phyloP scores from a whole-genome alignment of 2,329 filamentous ascomycete genomes.

The Neoascochyta sp. region DNA sequence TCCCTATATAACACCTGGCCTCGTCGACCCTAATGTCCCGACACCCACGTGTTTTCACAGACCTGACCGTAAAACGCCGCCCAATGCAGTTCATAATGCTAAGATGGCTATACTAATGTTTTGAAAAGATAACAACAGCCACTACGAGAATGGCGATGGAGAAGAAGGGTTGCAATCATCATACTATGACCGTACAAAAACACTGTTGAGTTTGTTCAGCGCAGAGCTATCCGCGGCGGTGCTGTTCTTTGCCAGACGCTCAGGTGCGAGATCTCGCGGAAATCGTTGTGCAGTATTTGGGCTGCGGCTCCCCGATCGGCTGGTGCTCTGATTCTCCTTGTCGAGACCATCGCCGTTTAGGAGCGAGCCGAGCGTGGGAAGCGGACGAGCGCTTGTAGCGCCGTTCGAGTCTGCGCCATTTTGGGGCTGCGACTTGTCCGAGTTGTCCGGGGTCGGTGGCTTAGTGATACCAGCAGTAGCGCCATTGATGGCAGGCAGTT shows the following conservation, averaged over 20 bases:
- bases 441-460: slow-evolving; percentile 28
- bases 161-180: slow-evolving; percentile 2
- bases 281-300: slow-evolving; percentile 29
- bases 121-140: background rate
- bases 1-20: too few species aligned
- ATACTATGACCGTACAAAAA: slow-evolving; percentile 29
- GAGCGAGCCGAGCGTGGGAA: slow-evolving; percentile 44
- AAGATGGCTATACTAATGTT: slow-evolving; percentile 1
- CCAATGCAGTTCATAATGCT: slow-evolving; percentile 27
- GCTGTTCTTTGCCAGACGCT: slow-evolving; percentile 32
- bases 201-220: slow-evolving; percentile 34
- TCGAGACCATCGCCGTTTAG: slow-evolving; percentile 29
- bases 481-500: slow-evolving; percentile 36
- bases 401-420: slow-evolving; percentile 35
- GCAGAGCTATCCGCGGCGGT: slow-evolving; percentile 29
- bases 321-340: slow-evolving; percentile 32
- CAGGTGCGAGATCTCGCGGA: slow-evolving; percentile 31
- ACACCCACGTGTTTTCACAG: slow-evolving; percentile 1
- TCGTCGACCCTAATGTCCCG: too few species aligned
- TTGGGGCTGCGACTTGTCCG: slow-evolving; percentile 43
- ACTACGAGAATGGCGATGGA: background rate
- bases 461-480: slow-evolving; percentile 21
- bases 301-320: slow-evolving; percentile 44
- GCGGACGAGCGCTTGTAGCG: slow-evolving; percentile 36
- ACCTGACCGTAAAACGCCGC: slow-evolving; percentile 20